Conservation (phyloP, 768 basidiomycete genomes). For the Phaeolepiota aurea region DNA sequence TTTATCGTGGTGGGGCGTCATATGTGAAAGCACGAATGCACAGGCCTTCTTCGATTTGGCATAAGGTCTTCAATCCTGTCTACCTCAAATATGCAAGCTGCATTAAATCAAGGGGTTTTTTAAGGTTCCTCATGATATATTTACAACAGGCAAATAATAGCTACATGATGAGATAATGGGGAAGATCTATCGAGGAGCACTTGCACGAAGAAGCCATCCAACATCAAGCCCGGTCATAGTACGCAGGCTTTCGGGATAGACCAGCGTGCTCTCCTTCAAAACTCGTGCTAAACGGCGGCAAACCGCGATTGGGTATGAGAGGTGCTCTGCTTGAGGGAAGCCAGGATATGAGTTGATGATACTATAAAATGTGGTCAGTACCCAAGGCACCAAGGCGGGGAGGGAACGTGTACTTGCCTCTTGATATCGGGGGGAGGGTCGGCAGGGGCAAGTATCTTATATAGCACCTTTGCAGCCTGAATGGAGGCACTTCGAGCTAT, state of each 20-base stretch:
- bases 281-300: slow-evolving; percentile 63
- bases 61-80: no score
- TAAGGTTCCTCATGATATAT: no score
- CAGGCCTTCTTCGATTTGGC: no score
- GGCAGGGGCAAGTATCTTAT: slow-evolving; percentile 63
- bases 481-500: slow-evolving; percentile 58
- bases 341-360: slow-evolving; percentile 66
- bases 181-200: slow-evolving; percentile 9
- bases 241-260: slow-evolving; percentile 70
- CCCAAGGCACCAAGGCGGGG: slow-evolving; percentile 1
- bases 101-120: no score
- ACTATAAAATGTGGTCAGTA: slow-evolving; percentile 20
- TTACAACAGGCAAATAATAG: no score
- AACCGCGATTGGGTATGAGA: slow-evolving; percentile 74
- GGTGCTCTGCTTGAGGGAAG: slow-evolving; percentile 82
- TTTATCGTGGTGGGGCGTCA: no score
- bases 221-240: slow-evolving; percentile 78
- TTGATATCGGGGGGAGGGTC: slow-evolving; percentile 44
- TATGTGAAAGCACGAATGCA: no score
- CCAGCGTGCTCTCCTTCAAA: slow-evolving; percentile 68
- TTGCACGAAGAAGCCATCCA: slow-evolving; percentile 59
- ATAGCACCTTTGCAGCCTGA: slow-evolving; percentile 77
- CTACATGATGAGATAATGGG: no score
- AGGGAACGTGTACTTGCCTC: slow-evolving; percentile 29
- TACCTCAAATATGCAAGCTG: no score